Evolutionary conservation across 495 filamentous ascomycete species (phyloP).

Genomic region (Trichoderma orchidacearum): DNA sequence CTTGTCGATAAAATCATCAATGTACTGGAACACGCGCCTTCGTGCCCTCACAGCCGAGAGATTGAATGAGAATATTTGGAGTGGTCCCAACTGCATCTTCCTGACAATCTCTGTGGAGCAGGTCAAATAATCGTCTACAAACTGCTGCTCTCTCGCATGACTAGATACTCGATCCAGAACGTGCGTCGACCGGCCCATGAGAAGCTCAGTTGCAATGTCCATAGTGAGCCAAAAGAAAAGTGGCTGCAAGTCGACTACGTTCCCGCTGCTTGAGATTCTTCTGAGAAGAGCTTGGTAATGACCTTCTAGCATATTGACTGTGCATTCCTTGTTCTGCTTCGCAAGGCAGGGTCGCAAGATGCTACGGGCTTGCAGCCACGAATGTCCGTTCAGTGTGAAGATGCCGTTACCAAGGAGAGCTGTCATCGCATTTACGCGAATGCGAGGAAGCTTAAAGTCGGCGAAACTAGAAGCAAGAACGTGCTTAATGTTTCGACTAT

Average conservation of each 20-base stretch:
- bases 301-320: slow-evolving; percentile 34
- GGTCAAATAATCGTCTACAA: slow-evolving; percentile 15
- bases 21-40: slow-evolving; percentile 9
- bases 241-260: slow-evolving; percentile 37
- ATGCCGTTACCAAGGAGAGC: slow-evolving; percentile 31
- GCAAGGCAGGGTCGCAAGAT: slow-evolving; percentile 29
- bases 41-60: not conserved
- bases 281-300: slow-evolving; percentile 29
- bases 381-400: slow-evolving; percentile 28
- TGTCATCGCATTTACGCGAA: slow-evolving; percentile 13
- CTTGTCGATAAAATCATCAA: slow-evolving; percentile 17
- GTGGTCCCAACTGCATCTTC: slow-evolving; percentile 7
- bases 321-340: slow-evolving; percentile 25
- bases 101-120: slow-evolving; percentile 13
- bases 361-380: slow-evolving; percentile 26
- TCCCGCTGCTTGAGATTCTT: slow-evolving; percentile 20
- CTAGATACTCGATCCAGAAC: slow-evolving; percentile 12
- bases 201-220: slow-evolving; percentile 53
- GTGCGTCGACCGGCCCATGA: slow-evolving; percentile 41
- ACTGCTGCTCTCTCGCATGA: slow-evolving; percentile 11
- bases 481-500: slow-evolving; percentile 59
- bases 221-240: slow-evolving; percentile 54
- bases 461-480: slow-evolving; percentile 55
- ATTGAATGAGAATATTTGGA: slow-evolving; percentile 6
- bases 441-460: slow-evolving; percentile 35